Evolutionary conservation across 1,139 yeast genomes (phyloP).

Genomic region (Yamadazyma songkhlaensis): DNA sequence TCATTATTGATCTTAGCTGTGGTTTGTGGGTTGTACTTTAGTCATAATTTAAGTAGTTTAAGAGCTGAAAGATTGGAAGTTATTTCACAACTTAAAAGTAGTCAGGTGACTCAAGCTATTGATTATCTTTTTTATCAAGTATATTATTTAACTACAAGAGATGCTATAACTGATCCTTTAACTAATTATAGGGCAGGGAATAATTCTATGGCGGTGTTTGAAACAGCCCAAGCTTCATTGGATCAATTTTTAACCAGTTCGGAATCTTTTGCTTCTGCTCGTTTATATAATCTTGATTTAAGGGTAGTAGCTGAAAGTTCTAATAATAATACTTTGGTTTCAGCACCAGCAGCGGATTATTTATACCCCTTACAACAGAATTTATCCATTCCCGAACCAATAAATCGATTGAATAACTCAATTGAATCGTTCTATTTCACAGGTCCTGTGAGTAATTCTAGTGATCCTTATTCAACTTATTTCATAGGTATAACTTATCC

Average conservation of each 20-base stretch:
- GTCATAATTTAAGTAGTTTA: slow-evolving; percentile 56
- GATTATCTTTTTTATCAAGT: slow-evolving; percentile 67
- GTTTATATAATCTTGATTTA: slow-evolving; percentile 59
- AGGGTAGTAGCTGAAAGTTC: slow-evolving; percentile 32
- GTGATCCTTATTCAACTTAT: slow-evolving; percentile 27
- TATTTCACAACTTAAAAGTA: slow-evolving; percentile 75
- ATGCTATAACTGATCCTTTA: slow-evolving; percentile 57
- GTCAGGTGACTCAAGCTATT: slow-evolving; percentile 72
- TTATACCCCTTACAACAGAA: slow-evolving; percentile 54
- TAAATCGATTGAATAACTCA: slow-evolving; percentile 22
- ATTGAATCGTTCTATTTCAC: slow-evolving; percentile 39
- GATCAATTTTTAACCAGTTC: slow-evolving; percentile 64
- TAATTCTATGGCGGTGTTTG: slow-evolving; percentile 39
- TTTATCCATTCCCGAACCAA: slow-evolving; percentile 38
- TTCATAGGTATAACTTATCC: slow-evolving; percentile 67
- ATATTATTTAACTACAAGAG: slow-evolving; percentile 63
- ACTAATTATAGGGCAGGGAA: slow-evolving; percentile 72
- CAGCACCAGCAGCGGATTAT: slow-evolving; percentile 29
- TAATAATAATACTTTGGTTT: slow-evolving; percentile 28
- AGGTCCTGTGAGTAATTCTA: slow-evolving; percentile 55
- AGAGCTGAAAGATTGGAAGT: slow-evolving; percentile 72
- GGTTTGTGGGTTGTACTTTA: slow-evolving; percentile 78
- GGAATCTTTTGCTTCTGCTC: slow-evolving; percentile 61
- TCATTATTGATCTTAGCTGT: slow-evolving; percentile 75
- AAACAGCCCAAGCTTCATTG: slow-evolving; percentile 42